Base-by-base conservation (phyloP, 192 early-diverging fungal species). In the Diversispora epigaea region DNA sequence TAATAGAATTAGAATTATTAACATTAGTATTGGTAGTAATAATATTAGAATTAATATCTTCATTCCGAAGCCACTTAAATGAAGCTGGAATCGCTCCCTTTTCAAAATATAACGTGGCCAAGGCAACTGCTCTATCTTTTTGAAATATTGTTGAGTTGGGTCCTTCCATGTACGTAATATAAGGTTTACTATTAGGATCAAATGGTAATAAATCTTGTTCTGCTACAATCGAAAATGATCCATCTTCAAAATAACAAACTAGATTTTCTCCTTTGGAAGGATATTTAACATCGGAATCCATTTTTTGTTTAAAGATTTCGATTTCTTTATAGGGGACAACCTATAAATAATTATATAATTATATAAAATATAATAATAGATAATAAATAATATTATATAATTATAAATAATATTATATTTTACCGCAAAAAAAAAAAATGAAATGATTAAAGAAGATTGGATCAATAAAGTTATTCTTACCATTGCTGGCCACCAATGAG, bases 161-260 rank as follows among this genome's bases (percentile, higher is more conserved):
- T 17, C 86, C 85, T 68, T 79, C 25, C 9, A 81, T 65, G 55
- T 87, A 87, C 3, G 70, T 77, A 55, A 80, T 87, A 49, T 85
- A 76, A 14, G 75, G 75, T 15, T 5, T 10, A 57, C 15, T 10
- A 6, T 54, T 39, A 43, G 75, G 63, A 17, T 76, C 75, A 57
- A 76, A 76, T 14, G 75, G 64, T 12, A n/a, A 10, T 44, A 46
- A 67, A 55, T 54, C 75, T 54, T 68, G 52, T 68, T 76, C 75
- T 9, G 75, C 21, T 44, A 76, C 75, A 22, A 58, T 71, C 4
- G 75, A 76, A 68, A 76, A 89, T 5, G 86, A 88, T 14, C 77
- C 87, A 56, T 89, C 87, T 78, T 89, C 87, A 78, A 89, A 89
- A 73, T 89, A 89, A 73, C 85, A 86, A 12, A 89, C 87, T 39